A percentile compares a stretch with the other conserved stretches of the same genome.
Evolutionary conservation across 2,329 filamentous ascomycete genomes (phyloP).

Genomic region (Apiospora saccharicola): DNA sequence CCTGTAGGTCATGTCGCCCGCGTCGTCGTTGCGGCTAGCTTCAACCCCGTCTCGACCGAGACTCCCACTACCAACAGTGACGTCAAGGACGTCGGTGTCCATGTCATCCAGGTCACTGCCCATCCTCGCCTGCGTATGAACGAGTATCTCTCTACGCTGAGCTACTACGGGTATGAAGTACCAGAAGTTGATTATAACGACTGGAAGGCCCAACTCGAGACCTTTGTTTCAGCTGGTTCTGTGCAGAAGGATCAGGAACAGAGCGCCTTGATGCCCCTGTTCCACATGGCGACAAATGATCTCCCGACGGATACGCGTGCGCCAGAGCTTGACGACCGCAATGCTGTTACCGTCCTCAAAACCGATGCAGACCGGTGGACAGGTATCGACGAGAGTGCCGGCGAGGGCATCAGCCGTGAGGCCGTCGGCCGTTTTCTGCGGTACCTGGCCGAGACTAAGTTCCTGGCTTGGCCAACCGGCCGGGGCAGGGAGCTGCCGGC

Average conservation of each 20-base stretch:
- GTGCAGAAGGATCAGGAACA: constrained; percentile 67
- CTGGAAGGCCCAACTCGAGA: constrained; percentile 73
- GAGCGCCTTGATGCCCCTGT: constrained; percentile 77
- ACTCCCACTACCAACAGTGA: not conserved
- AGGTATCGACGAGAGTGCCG: constrained; percentile 62
- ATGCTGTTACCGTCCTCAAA: constrained; percentile 70
- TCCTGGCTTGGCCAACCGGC: constrained; percentile 58
- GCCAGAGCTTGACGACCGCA: constrained; percentile 76
- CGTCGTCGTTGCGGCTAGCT: constrained; percentile 77
- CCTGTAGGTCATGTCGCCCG: constrained; percentile 84
- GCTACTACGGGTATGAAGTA: constrained; percentile 75
- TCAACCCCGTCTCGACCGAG: constrained; percentile 62
- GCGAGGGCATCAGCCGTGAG: constrained; percentile 64
- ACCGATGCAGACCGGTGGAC: constrained; percentile 68
- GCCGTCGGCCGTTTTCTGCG: constrained; percentile 69
- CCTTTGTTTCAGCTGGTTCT: constrained; percentile 67
- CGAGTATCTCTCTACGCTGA: constrained; percentile 75
- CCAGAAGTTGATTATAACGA: constrained; percentile 71
- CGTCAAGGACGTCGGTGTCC: constrained; percentile 40
- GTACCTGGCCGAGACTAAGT: constrained; percentile 69
- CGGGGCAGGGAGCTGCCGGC: constrained; percentile 43
- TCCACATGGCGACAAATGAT: constrained; percentile 75
- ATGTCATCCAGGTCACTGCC: constrained; percentile 79
- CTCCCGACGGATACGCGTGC: constrained; percentile 75
- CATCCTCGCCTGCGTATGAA: constrained; percentile 82